These are phyloP conservation scores for Euphorbia schlechtendalii DNA, from an alignment of 441 rosid genomes.

Conservation along the genomic window DNA sequence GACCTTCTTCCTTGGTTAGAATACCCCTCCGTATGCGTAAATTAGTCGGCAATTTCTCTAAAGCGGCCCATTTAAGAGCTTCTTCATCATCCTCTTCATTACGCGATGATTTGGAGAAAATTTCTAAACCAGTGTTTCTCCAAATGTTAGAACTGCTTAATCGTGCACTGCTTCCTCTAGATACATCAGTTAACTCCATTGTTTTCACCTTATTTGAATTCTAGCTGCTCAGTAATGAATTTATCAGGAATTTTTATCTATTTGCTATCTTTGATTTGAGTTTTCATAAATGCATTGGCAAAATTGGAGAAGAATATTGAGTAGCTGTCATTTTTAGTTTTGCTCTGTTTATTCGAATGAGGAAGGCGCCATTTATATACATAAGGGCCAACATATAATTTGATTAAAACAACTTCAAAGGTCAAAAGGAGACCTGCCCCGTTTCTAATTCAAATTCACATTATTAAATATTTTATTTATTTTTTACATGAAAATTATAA, in stretches of 20 bases:
- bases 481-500: too few species aligned
- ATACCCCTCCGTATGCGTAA: conserved; percentile 48
- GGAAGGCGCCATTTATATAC: neutral
- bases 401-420: too few species aligned
- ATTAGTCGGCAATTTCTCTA: conserved; percentile 54
- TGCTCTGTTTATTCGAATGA: conserved; percentile 1
- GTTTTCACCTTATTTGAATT: neutral
- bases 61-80: conserved; percentile 62
- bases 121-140: conserved; percentile 34
- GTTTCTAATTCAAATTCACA: too few species aligned
- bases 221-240: neutral
- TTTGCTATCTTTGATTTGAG: neutral
- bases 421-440: too few species aligned
- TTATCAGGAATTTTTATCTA: neutral
- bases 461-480: too few species aligned
- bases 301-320: neutral
- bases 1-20: conserved; percentile 27
- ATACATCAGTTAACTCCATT: conserved; percentile 15
- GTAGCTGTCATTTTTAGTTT: neutral
- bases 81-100: conserved; percentile 48
- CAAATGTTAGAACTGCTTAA: conserved; percentile 43
- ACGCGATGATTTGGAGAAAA: conserved; percentile 45
- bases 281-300: neutral
- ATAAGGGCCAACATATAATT: too few species aligned
- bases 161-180: conserved; percentile 32